Evolutionary conservation across 768 basidiomycete genomes (phyloP).

Genomic region (Paxillus involutus): DNA sequence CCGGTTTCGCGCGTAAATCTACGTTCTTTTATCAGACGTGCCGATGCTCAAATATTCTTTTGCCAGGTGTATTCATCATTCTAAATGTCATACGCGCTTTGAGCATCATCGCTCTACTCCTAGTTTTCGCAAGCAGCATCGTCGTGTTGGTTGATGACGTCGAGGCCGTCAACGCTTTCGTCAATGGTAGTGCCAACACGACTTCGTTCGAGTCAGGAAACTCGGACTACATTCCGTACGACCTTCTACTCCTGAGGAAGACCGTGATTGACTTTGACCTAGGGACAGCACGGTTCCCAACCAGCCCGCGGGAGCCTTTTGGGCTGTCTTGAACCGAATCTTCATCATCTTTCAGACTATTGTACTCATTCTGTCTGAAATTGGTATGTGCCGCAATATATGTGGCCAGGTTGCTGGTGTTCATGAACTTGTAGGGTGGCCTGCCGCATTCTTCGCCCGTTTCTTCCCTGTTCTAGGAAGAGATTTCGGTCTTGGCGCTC

Average conservation of each 20-base stretch:
- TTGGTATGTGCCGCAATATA: conserved; percentile 35
- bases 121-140: conserved; percentile 79
- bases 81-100: conserved; percentile 76
- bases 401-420: background rate
- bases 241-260: background rate
- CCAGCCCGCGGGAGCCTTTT: conserved; percentile 89
- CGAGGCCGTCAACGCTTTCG: conserved; percentile 69
- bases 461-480: conserved; percentile 90
- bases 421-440: conserved; percentile 50
- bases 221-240: conserved; percentile 82
- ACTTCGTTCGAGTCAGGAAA: conserved; percentile 45
- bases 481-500: conserved; percentile 81
- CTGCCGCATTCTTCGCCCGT: conserved; percentile 74
- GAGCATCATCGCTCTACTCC: conserved; percentile 74
- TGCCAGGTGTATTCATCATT: conserved; percentile 58
- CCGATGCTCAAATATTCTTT: background rate
- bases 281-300: conserved; percentile 88
- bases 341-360: conserved; percentile 81
- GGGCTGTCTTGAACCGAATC: conserved; percentile 84
- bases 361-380: conserved; percentile 54
- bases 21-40: background rate
- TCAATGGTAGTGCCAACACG: conserved; percentile 35
- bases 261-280: background rate
- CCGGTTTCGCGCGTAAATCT: conserved; percentile 29
- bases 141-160: conserved; percentile 74